Conservation (phyloP, 2,329 filamentous ascomycete species). For the Epichloe coenophiala region DNA sequence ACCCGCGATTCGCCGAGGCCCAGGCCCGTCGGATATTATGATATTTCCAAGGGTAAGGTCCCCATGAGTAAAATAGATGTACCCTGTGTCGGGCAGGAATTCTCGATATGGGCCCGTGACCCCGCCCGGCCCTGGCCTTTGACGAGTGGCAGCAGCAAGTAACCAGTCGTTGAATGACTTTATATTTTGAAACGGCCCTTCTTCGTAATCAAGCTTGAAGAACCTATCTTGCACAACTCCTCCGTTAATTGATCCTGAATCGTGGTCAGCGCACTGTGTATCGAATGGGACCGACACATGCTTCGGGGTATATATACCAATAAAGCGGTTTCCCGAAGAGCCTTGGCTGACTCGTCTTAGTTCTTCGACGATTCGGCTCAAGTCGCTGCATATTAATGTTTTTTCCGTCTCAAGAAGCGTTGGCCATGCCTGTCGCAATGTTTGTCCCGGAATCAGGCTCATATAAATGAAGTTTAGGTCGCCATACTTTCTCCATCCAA, state of each 20-base stretch:
- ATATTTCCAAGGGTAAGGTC: conserved; percentile 13
- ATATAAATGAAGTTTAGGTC: conserved; percentile 10
- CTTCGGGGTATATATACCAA: not conserved
- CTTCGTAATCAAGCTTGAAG: conserved; percentile 10
- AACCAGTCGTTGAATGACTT: conserved; percentile 12
- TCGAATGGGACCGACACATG: not conserved
- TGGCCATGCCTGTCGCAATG: conserved; percentile 10
- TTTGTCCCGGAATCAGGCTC: conserved; percentile 9
- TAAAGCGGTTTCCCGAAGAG: not conserved
- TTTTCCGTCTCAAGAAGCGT: conserved; percentile 9
- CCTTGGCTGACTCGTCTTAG: not conserved
- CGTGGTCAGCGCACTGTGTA: conserved; percentile 4
- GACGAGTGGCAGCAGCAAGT: conserved; percentile 10
- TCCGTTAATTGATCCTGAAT: conserved; percentile 10
- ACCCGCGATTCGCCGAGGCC: conserved; percentile 4
- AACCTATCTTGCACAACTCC: conserved; percentile 11
- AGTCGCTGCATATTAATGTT: conserved; percentile 6
- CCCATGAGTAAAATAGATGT: conserved; percentile 13
- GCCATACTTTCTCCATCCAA: not conserved
- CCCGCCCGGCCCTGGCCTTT: conserved; percentile 5
- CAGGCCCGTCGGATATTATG: conserved; percentile 6
- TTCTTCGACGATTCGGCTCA: conserved; percentile 5
- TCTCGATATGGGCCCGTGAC: not conserved
- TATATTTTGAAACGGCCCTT: conserved; percentile 9
- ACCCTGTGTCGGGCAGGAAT: conserved; percentile 8